Percentiles rank a stretch among this genome's conserved stretches.
These are phyloP conservation scores for Blumeriella jaapii DNA, from an alignment of 2,329 filamentous ascomycete species.

Conservation along the genomic window DNA sequence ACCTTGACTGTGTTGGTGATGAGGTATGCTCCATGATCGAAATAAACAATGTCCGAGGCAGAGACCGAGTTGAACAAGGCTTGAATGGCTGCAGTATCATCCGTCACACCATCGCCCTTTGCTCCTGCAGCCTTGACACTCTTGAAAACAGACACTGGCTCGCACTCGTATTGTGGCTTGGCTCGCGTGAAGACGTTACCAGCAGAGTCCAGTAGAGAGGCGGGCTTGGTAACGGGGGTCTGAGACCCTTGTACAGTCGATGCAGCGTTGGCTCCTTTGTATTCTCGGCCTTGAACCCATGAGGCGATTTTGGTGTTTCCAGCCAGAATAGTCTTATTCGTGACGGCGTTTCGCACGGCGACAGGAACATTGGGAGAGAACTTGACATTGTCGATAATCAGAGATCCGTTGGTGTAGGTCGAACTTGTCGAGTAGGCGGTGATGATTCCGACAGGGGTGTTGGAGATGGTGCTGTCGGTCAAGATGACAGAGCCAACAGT, in stretches of 20 bases:
- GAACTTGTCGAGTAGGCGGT: constrained; percentile 58
- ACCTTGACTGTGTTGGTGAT: constrained; percentile 59
- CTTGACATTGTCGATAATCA: constrained; percentile 85
- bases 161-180: constrained; percentile 76
- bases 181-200: constrained; percentile 71
- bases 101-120: constrained; percentile 75
- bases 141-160: constrained; percentile 59
- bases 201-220: constrained; percentile 46
- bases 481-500: constrained; percentile 78
- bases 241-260: constrained; percentile 49
- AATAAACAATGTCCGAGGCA: constrained; percentile 56
- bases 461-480: constrained; percentile 67
- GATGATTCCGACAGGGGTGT: constrained; percentile 65
- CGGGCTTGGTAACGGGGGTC: constrained; percentile 49
- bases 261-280: constrained; percentile 36
- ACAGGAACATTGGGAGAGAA: constrained; percentile 53
- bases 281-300: constrained; percentile 72
- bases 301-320: constrained; percentile 58
- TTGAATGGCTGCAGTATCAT: constrained; percentile 81
- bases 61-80: constrained; percentile 58
- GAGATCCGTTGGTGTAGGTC: constrained; percentile 62
- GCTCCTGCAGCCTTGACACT: constrained; percentile 76
- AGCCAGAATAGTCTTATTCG: constrained; percentile 47
- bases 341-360: constrained; percentile 51
- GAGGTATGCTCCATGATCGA: constrained; percentile 58